These are phyloP conservation scores for Aristolochia fimbriata DNA, from an alignment of 164 flowering plant species.

Conservation along the genomic window DNA sequence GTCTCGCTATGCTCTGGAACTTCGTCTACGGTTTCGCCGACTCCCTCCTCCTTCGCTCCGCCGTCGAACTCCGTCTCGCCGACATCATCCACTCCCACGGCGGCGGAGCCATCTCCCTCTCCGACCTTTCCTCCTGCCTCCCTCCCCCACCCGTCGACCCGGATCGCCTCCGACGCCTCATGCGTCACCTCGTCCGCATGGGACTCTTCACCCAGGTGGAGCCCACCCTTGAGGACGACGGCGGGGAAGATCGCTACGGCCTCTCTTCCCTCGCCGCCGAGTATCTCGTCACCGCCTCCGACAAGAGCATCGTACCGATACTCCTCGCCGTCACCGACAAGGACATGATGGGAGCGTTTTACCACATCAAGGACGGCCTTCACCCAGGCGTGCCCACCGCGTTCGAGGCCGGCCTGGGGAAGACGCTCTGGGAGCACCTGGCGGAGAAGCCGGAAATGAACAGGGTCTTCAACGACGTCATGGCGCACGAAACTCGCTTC, in stretches of 20 bases:
- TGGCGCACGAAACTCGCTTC: not conserved
- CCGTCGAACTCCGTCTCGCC: conserved; percentile 29
- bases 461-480: conserved; percentile 3
- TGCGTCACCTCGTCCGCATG: conserved; percentile 23
- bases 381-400: conserved; percentile 3
- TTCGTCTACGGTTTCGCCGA: conserved; percentile 18
- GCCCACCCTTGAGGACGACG: not conserved
- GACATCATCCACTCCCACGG: conserved; percentile 36
- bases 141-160: conserved; percentile 6
- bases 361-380: conserved; percentile 8
- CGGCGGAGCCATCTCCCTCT: conserved; percentile 26
- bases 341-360: conserved; percentile 16
- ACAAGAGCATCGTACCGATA: conserved; percentile 10
- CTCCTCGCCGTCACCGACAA: conserved; percentile 8
- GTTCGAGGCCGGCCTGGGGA: conserved; percentile 29
- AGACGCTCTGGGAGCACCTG: not conserved
- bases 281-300: conserved; percentile 10
- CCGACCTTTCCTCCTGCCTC: conserved; percentile 17
- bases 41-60: conserved; percentile 24
- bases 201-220: conserved; percentile 8
- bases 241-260: conserved; percentile 8
- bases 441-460: not conserved
- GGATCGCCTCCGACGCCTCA: conserved; percentile 14
- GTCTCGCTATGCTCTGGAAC: conserved; percentile 20
- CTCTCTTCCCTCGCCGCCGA: conserved; percentile 13